Conservation (phyloP, 2,329 filamentous ascomycete genomes). For the Seiridium unicorne region DNA sequence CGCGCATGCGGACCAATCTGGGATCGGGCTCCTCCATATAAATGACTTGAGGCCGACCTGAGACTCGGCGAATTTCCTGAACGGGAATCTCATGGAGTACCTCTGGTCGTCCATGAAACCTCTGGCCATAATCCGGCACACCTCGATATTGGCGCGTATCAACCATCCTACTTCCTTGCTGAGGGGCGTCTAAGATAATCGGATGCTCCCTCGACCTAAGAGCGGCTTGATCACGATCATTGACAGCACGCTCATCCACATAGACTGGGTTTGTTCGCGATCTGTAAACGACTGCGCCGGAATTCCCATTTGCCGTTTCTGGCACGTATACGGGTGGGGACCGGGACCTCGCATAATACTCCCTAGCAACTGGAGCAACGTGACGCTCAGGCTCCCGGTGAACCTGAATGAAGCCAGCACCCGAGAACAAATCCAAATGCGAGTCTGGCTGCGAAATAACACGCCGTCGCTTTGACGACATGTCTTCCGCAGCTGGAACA, state of each 20-base stretch:
- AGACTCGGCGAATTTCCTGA: slow-evolving; percentile 4
- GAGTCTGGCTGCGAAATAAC: slow-evolving; percentile 19
- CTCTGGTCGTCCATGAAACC: slow-evolving; percentile 11
- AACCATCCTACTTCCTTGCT: neutral
- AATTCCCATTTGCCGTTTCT: slow-evolving; percentile 6
- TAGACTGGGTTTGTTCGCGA: slow-evolving; percentile 21
- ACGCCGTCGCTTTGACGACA: slow-evolving; percentile 19
- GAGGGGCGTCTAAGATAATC: slow-evolving; percentile 7
- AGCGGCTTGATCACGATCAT: neutral
- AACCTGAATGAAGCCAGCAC: slow-evolving; percentile 20
- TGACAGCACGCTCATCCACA: slow-evolving; percentile 10
- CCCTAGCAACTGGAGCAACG: slow-evolving; percentile 9
- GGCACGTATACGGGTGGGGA: slow-evolving; percentile 3
- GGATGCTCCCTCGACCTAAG: slow-evolving; percentile 11
- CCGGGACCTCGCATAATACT: neutral
- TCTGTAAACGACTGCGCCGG: slow-evolving; percentile 17
- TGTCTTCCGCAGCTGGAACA: slow-evolving; percentile 17
- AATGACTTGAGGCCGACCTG: slow-evolving; percentile 14
- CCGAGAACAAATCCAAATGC: slow-evolving; percentile 13
- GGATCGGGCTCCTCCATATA: slow-evolving; percentile 17
- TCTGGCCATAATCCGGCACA: slow-evolving; percentile 14
- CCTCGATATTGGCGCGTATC: slow-evolving; percentile 6
- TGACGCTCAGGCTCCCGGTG: slow-evolving; percentile 13
- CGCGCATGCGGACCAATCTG: slow-evolving; percentile 14
- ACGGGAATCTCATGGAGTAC: neutral